phyloP scores from a whole-genome alignment of 2,329 filamentous ascomycete genomes.

The Laburnicola sp. region DNA sequence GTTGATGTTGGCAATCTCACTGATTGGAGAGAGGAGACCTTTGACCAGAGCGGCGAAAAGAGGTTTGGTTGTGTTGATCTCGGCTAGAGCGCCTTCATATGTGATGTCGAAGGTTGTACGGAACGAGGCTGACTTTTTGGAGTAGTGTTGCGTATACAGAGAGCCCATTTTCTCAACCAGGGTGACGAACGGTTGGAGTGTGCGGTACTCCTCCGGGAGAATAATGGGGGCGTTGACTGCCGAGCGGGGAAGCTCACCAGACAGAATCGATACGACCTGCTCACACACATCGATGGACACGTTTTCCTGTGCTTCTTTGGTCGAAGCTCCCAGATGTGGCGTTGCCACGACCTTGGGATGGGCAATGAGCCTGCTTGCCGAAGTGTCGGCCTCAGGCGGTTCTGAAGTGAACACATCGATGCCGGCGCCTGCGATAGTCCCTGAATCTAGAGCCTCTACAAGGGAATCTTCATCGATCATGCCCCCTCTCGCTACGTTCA shows the following conservation, averaged over 20 bases:
- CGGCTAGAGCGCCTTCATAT: constrained; percentile 75
- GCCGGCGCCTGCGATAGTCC: constrained; percentile 74
- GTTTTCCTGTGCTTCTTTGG: constrained; percentile 81
- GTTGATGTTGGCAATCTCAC: constrained; percentile 71
- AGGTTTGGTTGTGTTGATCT: constrained; percentile 73
- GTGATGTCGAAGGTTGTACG: constrained; percentile 73
- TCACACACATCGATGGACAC: constrained; percentile 81
- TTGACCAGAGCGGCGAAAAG: constrained; percentile 79
- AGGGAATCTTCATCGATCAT: constrained; percentile 78
- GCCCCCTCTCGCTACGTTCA: constrained; percentile 79
- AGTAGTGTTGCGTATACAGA: constrained; percentile 77
- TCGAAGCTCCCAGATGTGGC: constrained; percentile 78
- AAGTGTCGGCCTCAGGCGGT: constrained; percentile 63
- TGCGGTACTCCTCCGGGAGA: constrained; percentile 76
- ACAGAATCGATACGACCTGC: constrained; percentile 73
- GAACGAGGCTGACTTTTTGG: constrained; percentile 49
- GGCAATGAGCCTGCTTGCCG: constrained; percentile 64
- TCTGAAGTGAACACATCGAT: constrained; percentile 80
- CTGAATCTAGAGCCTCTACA: constrained; percentile 68
- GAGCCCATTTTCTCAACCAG: constrained; percentile 79
- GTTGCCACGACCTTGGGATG: constrained; percentile 76
- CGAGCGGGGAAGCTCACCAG: constrained; percentile 71
- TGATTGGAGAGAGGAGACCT: constrained; percentile 71
- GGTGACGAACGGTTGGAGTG: constrained; percentile 73
- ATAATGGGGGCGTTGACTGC: constrained; percentile 84